Conservation (phyloP, 257 asterid species). For the Coffea canephora region DNA sequence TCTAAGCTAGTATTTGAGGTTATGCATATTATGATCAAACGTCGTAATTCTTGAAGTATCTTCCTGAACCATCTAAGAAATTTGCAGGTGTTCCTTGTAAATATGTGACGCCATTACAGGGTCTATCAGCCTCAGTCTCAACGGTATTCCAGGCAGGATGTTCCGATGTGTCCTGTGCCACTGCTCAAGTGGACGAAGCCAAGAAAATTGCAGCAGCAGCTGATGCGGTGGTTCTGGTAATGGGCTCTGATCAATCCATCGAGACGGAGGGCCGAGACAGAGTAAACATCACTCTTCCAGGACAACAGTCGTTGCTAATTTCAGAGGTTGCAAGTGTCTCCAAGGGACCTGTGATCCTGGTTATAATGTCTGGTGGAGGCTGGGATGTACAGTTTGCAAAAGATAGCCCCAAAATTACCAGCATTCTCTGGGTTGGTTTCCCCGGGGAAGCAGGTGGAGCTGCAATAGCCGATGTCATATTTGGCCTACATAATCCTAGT, state of each 20-base stretch:
- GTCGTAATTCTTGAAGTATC: not conserved
- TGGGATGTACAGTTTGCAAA: conserved; percentile 79
- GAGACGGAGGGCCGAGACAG: conserved; percentile 64
- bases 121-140: conserved; percentile 46
- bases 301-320: conserved; percentile 63
- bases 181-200: conserved; percentile 54
- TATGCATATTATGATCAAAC: not conserved
- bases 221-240: conserved; percentile 71
- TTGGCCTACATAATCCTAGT: conserved; percentile 78
- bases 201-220: conserved; percentile 54
- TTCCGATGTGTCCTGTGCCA: conserved; percentile 42
- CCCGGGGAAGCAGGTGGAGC: conserved; percentile 98
- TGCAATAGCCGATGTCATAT: conserved; percentile 68
- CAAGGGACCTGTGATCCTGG: conserved; percentile 82
- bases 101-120: conserved; percentile 64
- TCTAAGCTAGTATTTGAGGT: not conserved
- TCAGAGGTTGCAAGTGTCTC: conserved; percentile 63
- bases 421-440: conserved; percentile 90
- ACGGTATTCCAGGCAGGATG: conserved; percentile 66
- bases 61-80: not conserved
- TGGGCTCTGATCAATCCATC: conserved; percentile 78
- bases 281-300: conserved; percentile 74
- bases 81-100: conserved; percentile 69
- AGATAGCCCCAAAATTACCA: conserved; percentile 56
- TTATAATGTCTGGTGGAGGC: conserved; percentile 87